Conservation (phyloP, 305 asterid species). For the Striga hermonthica region DNA sequence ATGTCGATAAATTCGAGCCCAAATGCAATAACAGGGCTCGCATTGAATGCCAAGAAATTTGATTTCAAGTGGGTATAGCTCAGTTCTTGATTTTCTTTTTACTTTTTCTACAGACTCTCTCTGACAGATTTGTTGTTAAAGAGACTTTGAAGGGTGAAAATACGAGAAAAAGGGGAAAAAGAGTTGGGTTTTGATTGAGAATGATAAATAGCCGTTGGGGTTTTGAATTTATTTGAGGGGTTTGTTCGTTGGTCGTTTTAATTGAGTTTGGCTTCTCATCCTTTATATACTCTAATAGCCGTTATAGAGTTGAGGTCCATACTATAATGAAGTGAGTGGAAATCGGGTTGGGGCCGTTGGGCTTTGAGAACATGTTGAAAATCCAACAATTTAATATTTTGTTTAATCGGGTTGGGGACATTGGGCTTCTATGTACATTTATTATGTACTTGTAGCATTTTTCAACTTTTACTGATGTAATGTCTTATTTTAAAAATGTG, state of each 20-base stretch:
- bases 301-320: too few relatives aligned
- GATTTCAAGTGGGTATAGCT: conserved; percentile 2
- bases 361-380: too few relatives aligned
- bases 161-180: conserved; percentile 24
- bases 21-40: conserved; percentile 28
- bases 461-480: too few relatives aligned
- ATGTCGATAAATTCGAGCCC: conserved; percentile 16
- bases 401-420: too few relatives aligned
- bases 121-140: not conserved
- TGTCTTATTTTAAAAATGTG: too few relatives aligned
- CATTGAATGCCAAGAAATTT: conserved; percentile 30
- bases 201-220: conserved; percentile 41
- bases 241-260: conserved; percentile 27
- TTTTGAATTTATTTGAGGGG: conserved; percentile 32
- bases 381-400: too few relatives aligned
- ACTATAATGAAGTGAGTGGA: too few relatives aligned
- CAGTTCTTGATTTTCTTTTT: not conserved
- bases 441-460: too few relatives aligned
- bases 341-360: too few relatives aligned
- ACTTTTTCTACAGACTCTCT: not conserved
- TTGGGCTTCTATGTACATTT: too few relatives aligned
- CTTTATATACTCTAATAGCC: not conserved
- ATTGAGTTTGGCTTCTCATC: conserved; percentile 21
- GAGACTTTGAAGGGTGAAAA: conserved; percentile 20
- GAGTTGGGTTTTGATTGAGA: conserved; percentile 30